Conservation (phyloP, 805 yeast genomes). For the Dipodascus albidus region DNA sequence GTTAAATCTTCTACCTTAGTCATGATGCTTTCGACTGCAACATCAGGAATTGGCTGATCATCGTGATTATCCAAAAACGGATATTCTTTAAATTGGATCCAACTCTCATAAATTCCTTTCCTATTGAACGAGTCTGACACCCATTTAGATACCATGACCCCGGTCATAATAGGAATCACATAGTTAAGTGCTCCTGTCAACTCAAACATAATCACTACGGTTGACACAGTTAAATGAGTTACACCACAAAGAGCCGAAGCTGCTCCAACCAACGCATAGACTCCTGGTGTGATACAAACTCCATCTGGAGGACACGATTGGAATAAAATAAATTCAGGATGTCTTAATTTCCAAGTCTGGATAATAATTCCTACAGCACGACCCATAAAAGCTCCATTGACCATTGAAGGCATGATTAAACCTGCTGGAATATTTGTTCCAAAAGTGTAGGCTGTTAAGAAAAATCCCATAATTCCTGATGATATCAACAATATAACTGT, state of each 20-base stretch:
- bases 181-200: conserved; percentile 78
- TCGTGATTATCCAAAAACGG: conserved; percentile 33
- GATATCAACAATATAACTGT: conserved; percentile 24
- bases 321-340: conserved; percentile 27
- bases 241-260: conserved; percentile 74
- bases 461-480: conserved; percentile 39
- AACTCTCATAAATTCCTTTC: conserved; percentile 51
- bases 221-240: conserved; percentile 68
- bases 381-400: conserved; percentile 92
- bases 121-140: conserved; percentile 51
- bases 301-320: conserved; percentile 33
- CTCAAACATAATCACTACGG: conserved; percentile 73
- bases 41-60: conserved; percentile 31
- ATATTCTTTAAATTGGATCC: conserved; percentile 32
- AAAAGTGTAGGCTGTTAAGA: conserved; percentile 56
- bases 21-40: conserved; percentile 28
- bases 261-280: conserved; percentile 82
- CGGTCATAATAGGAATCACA: conserved; percentile 75
- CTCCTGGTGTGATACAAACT: conserved; percentile 68
- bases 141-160: conserved; percentile 65
- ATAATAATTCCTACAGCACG: conserved; percentile 71
- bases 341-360: conserved; percentile 34
- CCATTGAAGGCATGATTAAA: conserved; percentile 92
- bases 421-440: conserved; percentile 86
- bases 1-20: conserved; percentile 22